These are phyloP conservation scores for Pholiota microspora DNA, from an alignment of 768 basidiomycete species.

Conservation along the genomic window DNA sequence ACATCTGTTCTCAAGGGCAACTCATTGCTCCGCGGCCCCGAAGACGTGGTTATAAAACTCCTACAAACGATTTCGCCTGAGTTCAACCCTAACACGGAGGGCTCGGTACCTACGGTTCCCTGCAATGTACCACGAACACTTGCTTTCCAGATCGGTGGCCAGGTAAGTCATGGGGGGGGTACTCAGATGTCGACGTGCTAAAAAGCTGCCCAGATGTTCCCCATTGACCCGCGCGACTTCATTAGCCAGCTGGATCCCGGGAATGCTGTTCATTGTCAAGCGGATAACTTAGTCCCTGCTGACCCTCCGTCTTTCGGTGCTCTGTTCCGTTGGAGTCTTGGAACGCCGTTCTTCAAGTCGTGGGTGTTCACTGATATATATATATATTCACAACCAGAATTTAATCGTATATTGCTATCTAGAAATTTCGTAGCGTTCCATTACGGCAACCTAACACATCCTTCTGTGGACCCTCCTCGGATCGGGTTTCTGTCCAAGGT, in stretches of 20 bases:
- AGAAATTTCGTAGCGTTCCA: slow-evolving; percentile 67
- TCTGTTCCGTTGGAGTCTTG: slow-evolving; percentile 70
- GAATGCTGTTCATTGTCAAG: slow-evolving; percentile 44
- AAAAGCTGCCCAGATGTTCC: slow-evolving; percentile 45
- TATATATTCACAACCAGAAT: background rate
- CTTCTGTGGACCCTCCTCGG: slow-evolving; percentile 65
- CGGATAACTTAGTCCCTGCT: slow-evolving; percentile 55
- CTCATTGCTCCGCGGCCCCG: slow-evolving; percentile 67
- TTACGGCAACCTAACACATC: slow-evolving; percentile 69
- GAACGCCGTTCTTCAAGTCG: slow-evolving; percentile 72
- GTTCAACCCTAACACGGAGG: slow-evolving; percentile 23
- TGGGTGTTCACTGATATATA: slow-evolving; percentile 31
- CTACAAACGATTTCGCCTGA: slow-evolving; percentile 34
- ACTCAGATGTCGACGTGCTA: background rate
- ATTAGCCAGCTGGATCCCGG: slow-evolving; percentile 36
- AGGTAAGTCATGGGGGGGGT: slow-evolving; percentile 22
- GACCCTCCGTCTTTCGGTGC: slow-evolving; percentile 54
- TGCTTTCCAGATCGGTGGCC: slow-evolving; percentile 63
- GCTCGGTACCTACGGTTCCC: slow-evolving; percentile 33
- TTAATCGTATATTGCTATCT: background rate
- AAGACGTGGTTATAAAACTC: slow-evolving; percentile 59
- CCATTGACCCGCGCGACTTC: slow-evolving; percentile 72
- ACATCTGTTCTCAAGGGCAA: slow-evolving; percentile 47
- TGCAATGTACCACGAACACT: slow-evolving; percentile 57
- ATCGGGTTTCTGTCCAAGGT: slow-evolving; percentile 67